Base-by-base conservation (phyloP, 2,329 filamentous ascomycete genomes). In the Beauveria bassiana region DNA sequence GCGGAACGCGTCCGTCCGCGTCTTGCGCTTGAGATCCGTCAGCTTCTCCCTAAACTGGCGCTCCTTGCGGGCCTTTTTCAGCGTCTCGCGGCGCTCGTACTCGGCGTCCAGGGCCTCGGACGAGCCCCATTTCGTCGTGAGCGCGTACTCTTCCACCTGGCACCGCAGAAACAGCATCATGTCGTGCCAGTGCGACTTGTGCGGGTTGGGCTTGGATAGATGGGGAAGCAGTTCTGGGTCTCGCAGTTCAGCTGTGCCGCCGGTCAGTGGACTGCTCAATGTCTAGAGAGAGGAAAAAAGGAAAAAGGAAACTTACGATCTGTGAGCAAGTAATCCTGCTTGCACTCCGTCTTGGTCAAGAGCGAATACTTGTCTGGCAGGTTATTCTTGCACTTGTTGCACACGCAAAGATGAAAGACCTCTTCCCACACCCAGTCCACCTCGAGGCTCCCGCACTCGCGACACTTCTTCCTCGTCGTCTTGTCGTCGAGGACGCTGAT, bases 131-230 rank as follows among this genome's bases (percentile, higher is more conserved):
- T 97, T 97, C 66, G 85, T 86, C 1, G 82, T 85, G 68, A 98
- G 88, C 0, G 93, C 95, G 71, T 97, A 97, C 61, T 92, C 91
- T 71, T 99, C 95, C 2, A 99, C 90, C 71, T 99, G 95, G 64
- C 86, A 96, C 1, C 95, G 88, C 24, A 99, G 80, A 72, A 95
- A 99, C 2, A 99, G 83, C 88, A 96, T 96, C 95, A 99, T 99
- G 78, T 96, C 91, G 73, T 97, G 92, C 91, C 92, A 99, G 62
- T 93, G 92, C 0, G 89, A 86, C 73, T 97, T 97, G 76, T 97
- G 95, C 0, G 95, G 95, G 69, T 99, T 99, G 1, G 95, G 93
- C 40, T 88, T 87, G 59, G 90, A 89, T 9, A 99, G 81, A 72
- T 96, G 93, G 0, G 93, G 93, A 0, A 99, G 80, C 1, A 99